Conservation (phyloP, 805 yeast genomes). For the Sugiyamaella qingdaonensis region DNA sequence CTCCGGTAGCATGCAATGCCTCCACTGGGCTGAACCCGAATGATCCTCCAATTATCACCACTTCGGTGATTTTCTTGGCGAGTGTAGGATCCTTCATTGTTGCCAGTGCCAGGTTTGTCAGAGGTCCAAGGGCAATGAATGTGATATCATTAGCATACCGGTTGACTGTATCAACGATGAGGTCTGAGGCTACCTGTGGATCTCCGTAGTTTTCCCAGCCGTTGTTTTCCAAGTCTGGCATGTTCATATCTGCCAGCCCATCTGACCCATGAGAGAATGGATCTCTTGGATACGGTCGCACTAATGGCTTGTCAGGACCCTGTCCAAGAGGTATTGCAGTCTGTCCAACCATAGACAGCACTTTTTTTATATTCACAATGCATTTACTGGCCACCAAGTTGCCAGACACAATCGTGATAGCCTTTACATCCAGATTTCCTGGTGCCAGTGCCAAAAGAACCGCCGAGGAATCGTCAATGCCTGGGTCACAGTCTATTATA, state of each 20-base stretch:
- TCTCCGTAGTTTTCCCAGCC: not conserved
- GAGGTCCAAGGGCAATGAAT: not conserved
- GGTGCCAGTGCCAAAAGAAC: not conserved
- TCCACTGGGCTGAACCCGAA: not conserved
- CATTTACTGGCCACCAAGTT: not conserved
- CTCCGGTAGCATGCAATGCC: not conserved
- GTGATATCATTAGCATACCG: not conserved
- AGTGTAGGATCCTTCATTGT: not conserved
- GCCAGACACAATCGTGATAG: not conserved
- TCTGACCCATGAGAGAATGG: not conserved
- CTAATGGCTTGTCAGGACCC: not conserved
- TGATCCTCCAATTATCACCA: not conserved
- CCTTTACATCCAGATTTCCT: not conserved
- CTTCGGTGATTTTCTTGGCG: not conserved
- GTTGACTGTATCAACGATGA: not conserved
- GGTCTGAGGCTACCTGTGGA: not conserved
- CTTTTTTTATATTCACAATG: not conserved
- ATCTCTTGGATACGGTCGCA: not conserved
- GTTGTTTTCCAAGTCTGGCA: not conserved
- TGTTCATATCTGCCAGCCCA: not conserved
- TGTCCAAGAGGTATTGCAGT: not conserved
- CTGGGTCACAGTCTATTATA: not conserved
- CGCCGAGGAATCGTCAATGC: not conserved
- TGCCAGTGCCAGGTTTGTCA: not conserved
- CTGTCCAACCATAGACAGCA: not conserved